Conservation (phyloP, 805 yeast genomes). For the Barnettozyma vustinii region DNA sequence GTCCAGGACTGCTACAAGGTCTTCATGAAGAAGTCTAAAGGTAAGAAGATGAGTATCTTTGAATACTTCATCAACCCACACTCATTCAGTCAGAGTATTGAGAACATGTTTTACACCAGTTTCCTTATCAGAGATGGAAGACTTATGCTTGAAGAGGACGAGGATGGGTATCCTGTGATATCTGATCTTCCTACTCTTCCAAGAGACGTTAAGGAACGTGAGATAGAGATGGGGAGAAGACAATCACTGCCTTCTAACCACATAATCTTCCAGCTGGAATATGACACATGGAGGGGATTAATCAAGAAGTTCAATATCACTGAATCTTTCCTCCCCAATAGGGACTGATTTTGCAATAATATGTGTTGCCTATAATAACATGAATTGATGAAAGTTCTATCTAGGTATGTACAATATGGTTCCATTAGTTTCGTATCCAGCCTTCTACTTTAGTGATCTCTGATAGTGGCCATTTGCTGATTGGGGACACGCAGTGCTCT, state of each 20-base stretch:
- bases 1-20: constrained; percentile 49
- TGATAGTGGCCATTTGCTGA: constrained; percentile 77
- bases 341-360: constrained; percentile 15
- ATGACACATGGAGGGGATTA: constrained; percentile 56
- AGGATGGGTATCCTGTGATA: constrained; percentile 39
- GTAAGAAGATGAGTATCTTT: constrained; percentile 48
- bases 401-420: constrained; percentile 2
- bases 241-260: constrained; percentile 41
- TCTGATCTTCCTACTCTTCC: constrained; percentile 29
- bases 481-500: constrained; percentile 52
- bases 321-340: constrained; percentile 45
- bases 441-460: constrained; percentile 45
- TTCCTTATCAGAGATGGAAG: constrained; percentile 73
- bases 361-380: neutral
- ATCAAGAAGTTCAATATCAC: constrained; percentile 51
- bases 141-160: constrained; percentile 48
- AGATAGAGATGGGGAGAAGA: constrained; percentile 24
- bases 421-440: constrained; percentile 32
- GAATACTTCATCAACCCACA: constrained; percentile 67
- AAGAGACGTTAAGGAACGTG: constrained; percentile 20
- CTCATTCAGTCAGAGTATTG: constrained; percentile 75
- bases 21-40: constrained; percentile 30
- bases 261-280: constrained; percentile 67
- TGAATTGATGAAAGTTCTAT: constrained; percentile 5
- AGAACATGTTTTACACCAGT: constrained; percentile 78